Base-by-base conservation (phyloP, 2,329 filamentous ascomycete species). In the Trichoderma gracile region DNA sequence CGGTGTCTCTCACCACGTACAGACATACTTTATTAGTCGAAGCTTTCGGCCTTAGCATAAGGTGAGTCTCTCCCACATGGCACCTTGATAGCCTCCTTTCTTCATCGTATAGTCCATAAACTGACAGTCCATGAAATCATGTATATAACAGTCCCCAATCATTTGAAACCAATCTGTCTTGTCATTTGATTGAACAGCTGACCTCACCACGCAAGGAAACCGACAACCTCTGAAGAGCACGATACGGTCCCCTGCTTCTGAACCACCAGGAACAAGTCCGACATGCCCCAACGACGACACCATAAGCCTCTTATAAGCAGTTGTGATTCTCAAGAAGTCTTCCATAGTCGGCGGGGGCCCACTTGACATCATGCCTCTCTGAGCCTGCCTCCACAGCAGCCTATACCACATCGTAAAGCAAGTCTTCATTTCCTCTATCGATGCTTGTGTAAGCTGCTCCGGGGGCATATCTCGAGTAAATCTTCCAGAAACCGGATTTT, bases 51-150 rank as follows among this genome's bases (percentile, higher is more conserved):
- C 9, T 17, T 14, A 38, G 50, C 50, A 54, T 40, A 54, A 38
- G 15, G 19, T 25, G 5, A 54, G 38, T 2, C 3, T 17, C n/a
- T 54, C 30, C 30, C 50, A 53, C 14, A 21, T 23, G 0, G 7
- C 1, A 17, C 19, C 1, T 3, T 17, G 5, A 9, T 2, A 5
- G 19, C 3, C 1, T 40, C 7, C 9, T 40, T 10, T 1, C 15
- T 12, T 5, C 8, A 5, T n/a, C 3, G 12, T 23, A 1, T 2
- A 6, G 4, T 25, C 9, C 12, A 1, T 17, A 25, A 42, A n/a
- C 2, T 42, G 19, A 15, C 52, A 19, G 42, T 54, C 33, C 52
- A 54, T 42, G 14, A 54, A 42, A 17, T 21, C 33, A 14, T 54
- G 19, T 17, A 54, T 25, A 2, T 42, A 54, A 25, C 33, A 54